Percentiles rank a stretch among this genome's conserved stretches.
phyloP scores from a whole-genome alignment of 2,329 filamentous ascomycete species.

The Pleurostoma richardsiae region DNA sequence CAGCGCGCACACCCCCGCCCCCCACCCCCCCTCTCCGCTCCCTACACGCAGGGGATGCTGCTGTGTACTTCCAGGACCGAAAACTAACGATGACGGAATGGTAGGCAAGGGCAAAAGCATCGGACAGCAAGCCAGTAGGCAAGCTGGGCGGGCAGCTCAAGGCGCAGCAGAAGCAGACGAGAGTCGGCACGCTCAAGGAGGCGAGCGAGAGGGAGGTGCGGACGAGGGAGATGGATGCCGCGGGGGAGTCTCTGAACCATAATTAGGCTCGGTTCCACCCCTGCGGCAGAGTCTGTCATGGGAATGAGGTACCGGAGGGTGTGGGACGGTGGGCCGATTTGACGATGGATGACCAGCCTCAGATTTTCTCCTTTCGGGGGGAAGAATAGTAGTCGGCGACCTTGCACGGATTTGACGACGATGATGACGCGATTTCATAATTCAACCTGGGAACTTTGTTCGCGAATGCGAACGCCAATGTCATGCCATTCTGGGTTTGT shows the following conservation, averaged over 20 bases:
- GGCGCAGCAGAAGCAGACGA: constrained; percentile 71
- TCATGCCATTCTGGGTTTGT: too few relatives aligned
- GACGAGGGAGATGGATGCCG: constrained; percentile 63
- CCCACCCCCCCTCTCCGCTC: constrained; percentile 4
- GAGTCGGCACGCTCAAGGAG: constrained; percentile 61
- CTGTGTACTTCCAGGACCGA: not conserved
- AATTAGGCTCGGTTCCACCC: constrained; percentile 29
- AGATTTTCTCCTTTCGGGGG: too few relatives aligned
- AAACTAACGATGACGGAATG: not conserved
- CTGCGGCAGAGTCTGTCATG: too few relatives aligned
- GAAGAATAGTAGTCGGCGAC: too few relatives aligned
- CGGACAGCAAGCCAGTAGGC: constrained; percentile 49
- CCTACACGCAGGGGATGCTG: constrained; percentile 2
- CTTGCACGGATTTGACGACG: too few relatives aligned
- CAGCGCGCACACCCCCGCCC: not conserved
- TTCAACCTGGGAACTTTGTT: too few relatives aligned
- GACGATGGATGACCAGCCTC: too few relatives aligned
- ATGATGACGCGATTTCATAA: too few relatives aligned
- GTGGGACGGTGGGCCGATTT: too few relatives aligned
- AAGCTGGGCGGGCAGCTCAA: constrained; percentile 68
- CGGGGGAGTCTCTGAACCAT: constrained; percentile 50
- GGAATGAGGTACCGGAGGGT: too few relatives aligned
- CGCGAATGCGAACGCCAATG: too few relatives aligned
- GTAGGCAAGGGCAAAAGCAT: constrained; percentile 63
- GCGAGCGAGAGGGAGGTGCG: constrained; percentile 62